Evolutionary conservation across 2,329 filamentous ascomycete genomes (phyloP), one percentile per base, ranked within the genome.

Genomic region (Didymella arachidicola): DNA sequence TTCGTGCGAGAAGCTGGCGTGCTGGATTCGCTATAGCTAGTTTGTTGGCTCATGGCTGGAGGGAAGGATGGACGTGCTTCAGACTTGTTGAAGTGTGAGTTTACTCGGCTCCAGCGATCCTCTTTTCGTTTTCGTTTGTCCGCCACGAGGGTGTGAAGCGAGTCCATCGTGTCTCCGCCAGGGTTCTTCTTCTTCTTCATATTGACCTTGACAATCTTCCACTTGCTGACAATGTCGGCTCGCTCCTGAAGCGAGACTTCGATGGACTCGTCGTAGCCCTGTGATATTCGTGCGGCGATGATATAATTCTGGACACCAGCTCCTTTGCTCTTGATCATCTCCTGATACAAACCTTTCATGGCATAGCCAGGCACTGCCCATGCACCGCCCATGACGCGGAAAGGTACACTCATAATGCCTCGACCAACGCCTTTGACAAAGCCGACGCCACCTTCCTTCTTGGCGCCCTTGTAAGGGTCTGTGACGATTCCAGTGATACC

Each of bases 401-500:
- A 79, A 1, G 95, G 82, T 2, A 96, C 74, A 0, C 93, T 93
- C 4, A 91, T 92, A 38, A 96, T 84, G 0, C 92, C 93, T 72
- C 92, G 95, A 0, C 89, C 92, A 43, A 96, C 82, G 0, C 92
- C 92, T 74, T 94, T 95, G 22, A 93, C 74, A 6, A 94, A 81
- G 1, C 93, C 93, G 7, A 80, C 81, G 1, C 79, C 75, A 2
- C 88, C 88, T 62, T 87, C 86, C 64, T 90, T 87, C 71, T 85
- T 85, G 2, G 86, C 87, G 12, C 88, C 93, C 59, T 85, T 84
- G 4, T 89, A 76, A 0, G 93, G 93, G 64, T 96, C 92, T 0
- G 87, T 94, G 12, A 94, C 84, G 3, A 97, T 79, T 0, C 93
- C 93, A 2, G 92, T 87, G 29, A 95, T 86, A 4, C 92, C 92